A percentile compares a stretch with the other conserved stretches of the same genome.
Conservation (phyloP, 257 asterid species). For the Ligustrum vulgare region DNA sequence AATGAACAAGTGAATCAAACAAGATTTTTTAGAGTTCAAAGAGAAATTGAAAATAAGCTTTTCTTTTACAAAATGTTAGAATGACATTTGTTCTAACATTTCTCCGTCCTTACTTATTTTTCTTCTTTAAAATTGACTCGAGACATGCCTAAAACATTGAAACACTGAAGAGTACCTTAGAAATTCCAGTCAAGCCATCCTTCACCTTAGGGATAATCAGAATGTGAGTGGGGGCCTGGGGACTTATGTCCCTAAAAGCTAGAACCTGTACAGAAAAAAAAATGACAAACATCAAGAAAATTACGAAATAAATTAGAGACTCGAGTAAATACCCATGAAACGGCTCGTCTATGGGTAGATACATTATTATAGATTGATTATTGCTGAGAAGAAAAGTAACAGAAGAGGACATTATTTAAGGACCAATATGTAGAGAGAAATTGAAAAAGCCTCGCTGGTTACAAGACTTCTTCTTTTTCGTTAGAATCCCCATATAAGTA, state of each 20-base stretch:
- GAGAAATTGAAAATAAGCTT: no score
- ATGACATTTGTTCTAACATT: no score
- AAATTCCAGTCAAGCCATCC: slow-evolving; percentile 78
- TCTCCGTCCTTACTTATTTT: no score
- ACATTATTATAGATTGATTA: no score
- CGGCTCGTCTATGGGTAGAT: no score
- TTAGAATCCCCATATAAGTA: neutral
- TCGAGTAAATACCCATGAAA: no score
- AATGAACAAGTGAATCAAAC: neutral
- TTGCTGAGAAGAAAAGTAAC: neutral
- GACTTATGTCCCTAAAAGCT: slow-evolving; percentile 86
- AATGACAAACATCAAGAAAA: neutral
- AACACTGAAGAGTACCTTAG: slow-evolving; percentile 44
- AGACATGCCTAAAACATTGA: neutral
- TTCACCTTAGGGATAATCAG: slow-evolving; percentile 75
- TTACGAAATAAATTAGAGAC: no score
- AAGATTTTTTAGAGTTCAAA: neutral
- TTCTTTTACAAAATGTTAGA: no score
- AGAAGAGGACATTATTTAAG: neutral
- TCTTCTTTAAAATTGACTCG: neutral
- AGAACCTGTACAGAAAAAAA: slow-evolving; percentile 60
- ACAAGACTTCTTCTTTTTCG: neutral
- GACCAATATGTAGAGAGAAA: neutral
- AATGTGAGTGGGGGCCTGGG: slow-evolving; percentile 87
- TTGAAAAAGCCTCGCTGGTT: neutral